Conservation (phyloP, 441 rosid genomes). For the Erodium texanum region DNA sequence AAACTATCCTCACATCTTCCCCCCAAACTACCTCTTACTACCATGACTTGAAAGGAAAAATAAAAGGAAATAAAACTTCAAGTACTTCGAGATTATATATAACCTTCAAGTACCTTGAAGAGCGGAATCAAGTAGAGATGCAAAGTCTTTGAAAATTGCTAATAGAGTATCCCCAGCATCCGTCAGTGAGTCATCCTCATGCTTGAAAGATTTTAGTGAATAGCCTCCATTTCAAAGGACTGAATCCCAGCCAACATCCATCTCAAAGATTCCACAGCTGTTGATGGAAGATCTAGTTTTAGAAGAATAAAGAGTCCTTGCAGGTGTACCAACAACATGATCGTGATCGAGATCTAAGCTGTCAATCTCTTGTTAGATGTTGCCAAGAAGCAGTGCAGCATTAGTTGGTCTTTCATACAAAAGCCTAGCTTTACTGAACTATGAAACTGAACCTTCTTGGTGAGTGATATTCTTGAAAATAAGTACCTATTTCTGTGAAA, state of each 20-base stretch:
- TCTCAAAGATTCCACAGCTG: slow-evolving; percentile 32
- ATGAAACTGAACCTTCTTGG: slow-evolving; percentile 36
- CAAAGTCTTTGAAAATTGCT: slow-evolving; percentile 37
- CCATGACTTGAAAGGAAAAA: too few species aligned
- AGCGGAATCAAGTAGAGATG: slow-evolving; percentile 80
- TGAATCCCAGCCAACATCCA: slow-evolving; percentile 34
- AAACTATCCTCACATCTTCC: too few species aligned
- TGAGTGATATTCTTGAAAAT: slow-evolving; percentile 39
- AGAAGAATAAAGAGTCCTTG: slow-evolving; percentile 33
- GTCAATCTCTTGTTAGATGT: slow-evolving; percentile 78
- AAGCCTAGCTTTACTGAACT: slow-evolving; percentile 54
- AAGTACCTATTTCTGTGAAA: slow-evolving; percentile 63
- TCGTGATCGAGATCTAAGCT: slow-evolving; percentile 45
- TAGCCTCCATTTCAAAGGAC: slow-evolving; percentile 46
- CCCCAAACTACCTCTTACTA: too few species aligned
- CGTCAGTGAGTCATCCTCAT: slow-evolving; percentile 60
- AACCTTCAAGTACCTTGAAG: slow-evolving; percentile 64
- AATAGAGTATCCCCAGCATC: slow-evolving; percentile 70
- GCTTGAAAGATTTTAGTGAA: slow-evolving; percentile 69
- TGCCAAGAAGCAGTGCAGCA: slow-evolving; percentile 83
- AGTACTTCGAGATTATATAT: background rate
- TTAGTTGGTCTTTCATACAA: slow-evolving; percentile 75
- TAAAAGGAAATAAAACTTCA: background rate
- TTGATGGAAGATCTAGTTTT: slow-evolving; percentile 40
- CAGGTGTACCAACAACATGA: slow-evolving; percentile 36